Base-by-base conservation (phyloP, 1,284 basidiomycete genomes). In the Neotropicomus parvogracilis region DNA sequence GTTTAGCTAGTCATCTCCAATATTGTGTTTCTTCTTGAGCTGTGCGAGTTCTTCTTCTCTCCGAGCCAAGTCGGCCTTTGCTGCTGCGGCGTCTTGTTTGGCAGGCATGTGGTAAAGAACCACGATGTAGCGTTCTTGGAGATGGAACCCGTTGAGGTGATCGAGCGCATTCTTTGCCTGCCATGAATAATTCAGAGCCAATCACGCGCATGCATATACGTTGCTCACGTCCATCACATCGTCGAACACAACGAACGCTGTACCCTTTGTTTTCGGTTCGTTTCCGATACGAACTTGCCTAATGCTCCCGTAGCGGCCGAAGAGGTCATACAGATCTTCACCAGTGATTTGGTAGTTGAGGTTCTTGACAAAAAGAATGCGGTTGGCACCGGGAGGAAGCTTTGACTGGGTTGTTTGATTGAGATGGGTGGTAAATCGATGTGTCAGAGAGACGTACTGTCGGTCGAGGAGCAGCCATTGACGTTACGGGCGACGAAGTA, bases 61-160 rank as follows among this genome's bases (percentile, higher is more conserved):
- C 58, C 83, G 83, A 20, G 91, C 91, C 43, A 99, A 71, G 56
- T 99, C 95, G 20, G 92, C 91, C 66, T 97, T 97, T 17, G 89
- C 90, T 12, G 89, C 87, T 2, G 89, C 89, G 3, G 91, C 90
- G 58, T 97, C 91, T 63, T 95, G 90, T 68, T 94, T 92, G 17
- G 92, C 88, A 32, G 94, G 94, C 83, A 98, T 95, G 66, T 99
- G 95, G 63, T 97, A 98, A 24, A 99, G 74, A 13, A 99, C 95
- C 45, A 95, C 91, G 49, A 99, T 95, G 70, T 99, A 99, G 28
- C 97, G 85, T 69, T 97, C 95, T 74, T 97, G 93, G 54, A 99
- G 71, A 73, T 99, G 95, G 75, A 99, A 99, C 33, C 95, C 97
- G 62, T 99, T 99, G 64, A 99, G 70, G 68, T 97, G 91, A 64